Evolutionary conservation across 1,139 yeast genomes (phyloP), one percentile per base, ranked within the genome.

Genomic region (Candida glucosophila): DNA sequence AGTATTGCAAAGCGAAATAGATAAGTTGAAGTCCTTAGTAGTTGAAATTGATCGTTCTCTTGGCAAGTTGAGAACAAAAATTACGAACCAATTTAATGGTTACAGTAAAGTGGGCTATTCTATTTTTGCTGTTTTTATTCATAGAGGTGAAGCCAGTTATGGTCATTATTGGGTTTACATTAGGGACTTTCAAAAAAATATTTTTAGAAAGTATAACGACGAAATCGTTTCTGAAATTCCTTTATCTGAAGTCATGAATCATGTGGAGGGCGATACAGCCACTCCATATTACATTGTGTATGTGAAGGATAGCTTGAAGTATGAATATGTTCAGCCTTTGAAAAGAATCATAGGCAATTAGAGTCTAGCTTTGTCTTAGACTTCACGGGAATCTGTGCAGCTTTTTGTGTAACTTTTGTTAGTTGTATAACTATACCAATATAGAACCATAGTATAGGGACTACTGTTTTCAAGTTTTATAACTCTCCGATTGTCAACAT

Each of bases 81-180:
- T 82, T 6, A 54, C 69, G 12, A 52, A 50, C 14, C 92, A 80
- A 42, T 86, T 80, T 46, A 58, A 61, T 12, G 58, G 59, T 6
- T 72, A 79, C 53, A 69, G 64, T 26, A 55, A 67, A 29, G 67
- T 77, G 15, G 93, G 90, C 0, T 90, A 90, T 49, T 66, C 82
- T 1, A 67, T 90, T 8, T 90, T 88, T 58, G 93, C 97, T 0
- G 78, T 90, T 5, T 90, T 90, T 44, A 85, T 92, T 24, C 98
- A 90, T 51, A 64, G 96, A 29, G 98, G 98, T 5, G 94, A 86
- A 43, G 98, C 95, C 2, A 77, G 86, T 30, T 88, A 82, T 45
- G 98, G 98, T 3, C 98, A 90, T 52, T 90, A 90, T 49, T 90
- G 97, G 96, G 73, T 88, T 10, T 90, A 88, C 47, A 88, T 90